Percentiles rank a stretch among this genome's conserved stretches.
Evolutionary conservation across 2,329 filamentous ascomycete species (phyloP).

Genomic region (Teratosphaeria zuluensis): DNA sequence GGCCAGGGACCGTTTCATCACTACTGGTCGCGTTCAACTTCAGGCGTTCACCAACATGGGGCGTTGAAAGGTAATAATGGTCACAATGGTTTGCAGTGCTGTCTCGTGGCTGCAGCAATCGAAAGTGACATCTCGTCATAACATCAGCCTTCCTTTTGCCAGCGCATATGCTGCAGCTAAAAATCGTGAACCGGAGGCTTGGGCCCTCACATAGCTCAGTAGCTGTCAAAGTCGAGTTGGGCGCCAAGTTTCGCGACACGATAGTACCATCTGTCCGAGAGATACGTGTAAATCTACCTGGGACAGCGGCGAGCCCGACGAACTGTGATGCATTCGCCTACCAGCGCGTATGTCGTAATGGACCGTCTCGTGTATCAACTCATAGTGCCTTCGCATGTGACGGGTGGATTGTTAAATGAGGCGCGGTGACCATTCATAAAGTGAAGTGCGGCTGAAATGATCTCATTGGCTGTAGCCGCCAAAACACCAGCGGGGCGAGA

Average conservation of each 20-base stretch:
- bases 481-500: not conserved
- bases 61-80: not conserved
- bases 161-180: constrained; percentile 6
- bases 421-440: not conserved
- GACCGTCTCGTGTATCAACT: no score
- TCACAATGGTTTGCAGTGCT: not conserved
- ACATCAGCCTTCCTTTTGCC: not conserved
- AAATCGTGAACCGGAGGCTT: not conserved
- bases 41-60: constrained; percentile 6
- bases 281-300: no score
- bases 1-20: constrained; percentile 5
- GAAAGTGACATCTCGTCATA: not conserved
- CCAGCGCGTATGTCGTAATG: no score
- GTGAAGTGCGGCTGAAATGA: not conserved
- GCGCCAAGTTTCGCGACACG: not conserved
- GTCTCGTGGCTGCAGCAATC: not conserved
- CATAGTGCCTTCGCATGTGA: not conserved
- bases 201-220: not conserved
- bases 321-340: no score
- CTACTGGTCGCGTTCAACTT: constrained; percentile 5
- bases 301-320: not conserved
- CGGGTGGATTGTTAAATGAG: not conserved
- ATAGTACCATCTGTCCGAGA: not conserved
- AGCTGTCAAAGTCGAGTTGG: not conserved
- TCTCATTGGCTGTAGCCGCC: not conserved